phyloP scores from a whole-genome alignment of 768 basidiomycete species.

The Tricholoma bakamatsutake region DNA sequence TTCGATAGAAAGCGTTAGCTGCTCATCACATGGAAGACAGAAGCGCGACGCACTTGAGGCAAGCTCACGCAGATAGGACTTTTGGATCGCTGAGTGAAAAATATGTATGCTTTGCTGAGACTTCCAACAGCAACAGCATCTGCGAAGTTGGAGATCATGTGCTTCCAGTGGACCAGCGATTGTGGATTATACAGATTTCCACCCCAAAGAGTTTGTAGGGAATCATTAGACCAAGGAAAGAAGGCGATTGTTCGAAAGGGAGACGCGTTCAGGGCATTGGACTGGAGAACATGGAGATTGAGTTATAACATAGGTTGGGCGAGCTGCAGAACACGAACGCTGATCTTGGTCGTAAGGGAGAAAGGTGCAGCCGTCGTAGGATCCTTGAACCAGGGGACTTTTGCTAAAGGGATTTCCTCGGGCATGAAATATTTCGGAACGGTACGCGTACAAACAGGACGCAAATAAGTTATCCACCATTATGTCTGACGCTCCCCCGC shows the following conservation, averaged over 20 bases:
- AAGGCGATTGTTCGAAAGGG: constrained; percentile 36
- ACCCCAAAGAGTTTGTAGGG: constrained; percentile 34
- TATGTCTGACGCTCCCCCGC: constrained; percentile 29
- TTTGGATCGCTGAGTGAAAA: constrained; percentile 27
- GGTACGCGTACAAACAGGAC: not conserved
- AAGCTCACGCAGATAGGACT: constrained; percentile 32
- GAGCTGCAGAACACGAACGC: constrained; percentile 33
- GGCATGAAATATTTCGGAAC: not conserved
- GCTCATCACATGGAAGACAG: not conserved
- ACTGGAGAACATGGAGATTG: constrained; percentile 16
- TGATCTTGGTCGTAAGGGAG: constrained; percentile 33
- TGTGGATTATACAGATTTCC: constrained; percentile 26
- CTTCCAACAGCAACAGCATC: constrained; percentile 49
- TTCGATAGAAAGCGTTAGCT: constrained; percentile 3
- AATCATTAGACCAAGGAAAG: constrained; percentile 41
- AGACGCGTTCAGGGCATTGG: constrained; percentile 20
- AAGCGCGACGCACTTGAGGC: constrained; percentile 22
- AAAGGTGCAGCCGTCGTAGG: constrained; percentile 31
- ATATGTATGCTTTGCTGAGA: constrained; percentile 27
- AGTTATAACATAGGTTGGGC: not conserved
- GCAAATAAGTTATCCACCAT: constrained; percentile 19
- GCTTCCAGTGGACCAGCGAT: constrained; percentile 35
- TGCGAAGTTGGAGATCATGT: constrained; percentile 40
- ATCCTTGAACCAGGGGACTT: constrained; percentile 33
- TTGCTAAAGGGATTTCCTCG: not conserved